Base-by-base conservation (phyloP, 768 basidiomycete genomes). In the Suillus fuscotomentosus region DNA sequence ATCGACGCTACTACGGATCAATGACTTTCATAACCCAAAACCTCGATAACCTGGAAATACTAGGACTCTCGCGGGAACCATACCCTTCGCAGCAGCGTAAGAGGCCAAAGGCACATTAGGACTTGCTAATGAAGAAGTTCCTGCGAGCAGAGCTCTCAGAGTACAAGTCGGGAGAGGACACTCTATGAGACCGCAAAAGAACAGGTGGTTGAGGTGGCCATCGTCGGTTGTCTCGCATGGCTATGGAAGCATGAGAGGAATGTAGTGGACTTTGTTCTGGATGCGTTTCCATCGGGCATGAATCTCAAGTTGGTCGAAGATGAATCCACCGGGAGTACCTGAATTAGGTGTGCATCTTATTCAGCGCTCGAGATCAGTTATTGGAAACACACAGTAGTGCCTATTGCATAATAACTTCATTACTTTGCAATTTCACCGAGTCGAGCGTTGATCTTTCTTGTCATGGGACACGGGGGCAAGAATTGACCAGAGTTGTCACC, bases 191-290 rank as follows among this genome's bases (percentile, higher is more conserved):
- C 15, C 5, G 2, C n/a, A 14, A 13, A 8, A n/a, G 42, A 53
- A 43, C 41, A 2, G 43, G 13, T 62, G 4, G 45, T 59, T 6
- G 63, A 65, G 42, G 55, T 64, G 36, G 45, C 57, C 24, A 45
- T 66, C 20, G 38, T 66, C 39, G 54, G 59, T 20, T 22, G 50
- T 45, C 45, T 66, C 22, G 36, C 27, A 1, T 66, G 66, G 66
- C 17, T 66, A 60, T 53, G 50, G 43, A 66, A 41, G 53, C 42
- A 67, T 22, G 61, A 54, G 55, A 39, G 24, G 14, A n/a, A 66
- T 20, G 38, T 66, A 10, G 34, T 60, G 41, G 34, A 66, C n/a
- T 38, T 24, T 1, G 4, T 57, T 24, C 56, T 17, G 22, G 15
- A 24, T 34, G 22, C 6, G 9, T 9, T 41, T 57, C 36, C 22